Evolutionary conservation across 495 filamentous ascomycete genomes (phyloP).

Genomic region (Aspergillus nanangensis): DNA sequence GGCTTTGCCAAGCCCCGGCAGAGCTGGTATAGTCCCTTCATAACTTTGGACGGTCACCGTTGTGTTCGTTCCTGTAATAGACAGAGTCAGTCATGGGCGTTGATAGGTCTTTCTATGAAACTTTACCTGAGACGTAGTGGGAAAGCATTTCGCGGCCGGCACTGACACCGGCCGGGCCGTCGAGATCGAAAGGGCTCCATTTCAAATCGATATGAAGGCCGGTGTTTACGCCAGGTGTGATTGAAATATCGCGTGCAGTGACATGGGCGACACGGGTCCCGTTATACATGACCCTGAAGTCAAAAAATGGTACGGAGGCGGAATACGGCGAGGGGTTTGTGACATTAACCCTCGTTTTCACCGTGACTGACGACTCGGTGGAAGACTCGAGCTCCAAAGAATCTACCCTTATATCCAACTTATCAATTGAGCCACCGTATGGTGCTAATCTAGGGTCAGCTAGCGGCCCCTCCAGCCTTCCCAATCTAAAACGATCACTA

Average conservation of each 20-base stretch:
- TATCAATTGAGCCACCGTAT: slow-evolving; percentile 42
- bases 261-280: slow-evolving; percentile 70
- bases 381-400: slow-evolving; percentile 66
- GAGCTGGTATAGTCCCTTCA: slow-evolving; percentile 62
- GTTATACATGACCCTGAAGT: slow-evolving; percentile 71
- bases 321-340: slow-evolving; percentile 88
- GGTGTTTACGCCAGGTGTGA: slow-evolving; percentile 67
- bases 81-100: neutral
- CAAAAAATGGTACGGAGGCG: slow-evolving; percentile 71
- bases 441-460: slow-evolving; percentile 30
- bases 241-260: slow-evolving; percentile 51
- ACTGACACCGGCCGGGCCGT: slow-evolving; percentile 53
- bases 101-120: no score
- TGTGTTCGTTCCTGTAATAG: slow-evolving; percentile 62
- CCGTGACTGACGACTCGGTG: slow-evolving; percentile 57
- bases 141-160: slow-evolving; percentile 72
- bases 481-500: slow-evolving; percentile 31
- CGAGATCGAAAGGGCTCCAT: slow-evolving; percentile 65
- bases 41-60: slow-evolving; percentile 69
- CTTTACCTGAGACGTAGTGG: slow-evolving; percentile 80
- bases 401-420: slow-evolving; percentile 57
- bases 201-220: slow-evolving; percentile 62
- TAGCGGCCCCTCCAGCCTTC: neutral
- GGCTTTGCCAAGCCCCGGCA: slow-evolving; percentile 67
- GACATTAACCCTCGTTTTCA: slow-evolving; percentile 69